Evolutionary conservation across 2,329 filamentous ascomycete genomes (phyloP).

Genomic region (Nannizziopsis arthrosporioides): DNA sequence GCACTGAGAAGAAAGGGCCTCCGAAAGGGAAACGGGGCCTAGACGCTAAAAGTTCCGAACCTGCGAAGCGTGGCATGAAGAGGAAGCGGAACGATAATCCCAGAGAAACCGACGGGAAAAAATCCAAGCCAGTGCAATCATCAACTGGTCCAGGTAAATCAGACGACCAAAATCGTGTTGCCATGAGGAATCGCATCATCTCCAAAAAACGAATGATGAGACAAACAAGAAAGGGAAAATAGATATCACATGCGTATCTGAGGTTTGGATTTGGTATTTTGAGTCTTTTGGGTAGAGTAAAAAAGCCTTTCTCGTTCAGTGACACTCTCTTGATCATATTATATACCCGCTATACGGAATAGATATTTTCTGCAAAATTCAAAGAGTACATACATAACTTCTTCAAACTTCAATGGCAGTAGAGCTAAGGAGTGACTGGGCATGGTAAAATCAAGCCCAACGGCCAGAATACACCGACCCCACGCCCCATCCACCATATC

Average conservation of each 20-base stretch:
- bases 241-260: conserved; percentile 15
- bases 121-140: conserved; percentile 14
- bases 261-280: conserved; percentile 4
- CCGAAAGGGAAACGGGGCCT: background rate
- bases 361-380: no score
- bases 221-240: conserved; percentile 44
- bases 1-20: conserved; percentile 22
- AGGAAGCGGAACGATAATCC: conserved; percentile 22
- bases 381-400: no score
- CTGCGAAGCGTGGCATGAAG: conserved; percentile 20
- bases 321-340: no score
- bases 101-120: conserved; percentile 1
- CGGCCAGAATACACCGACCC: no score
- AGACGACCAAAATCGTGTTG: conserved; percentile 43
- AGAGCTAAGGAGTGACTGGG: no score
- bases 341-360: no score
- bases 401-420: no score
- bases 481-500: no score
- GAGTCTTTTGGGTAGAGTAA: background rate
- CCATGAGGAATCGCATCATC: conserved; percentile 65
- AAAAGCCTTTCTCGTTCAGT: background rate
- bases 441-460: no score
- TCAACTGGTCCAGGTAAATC: conserved; percentile 15
- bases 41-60: background rate
- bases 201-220: conserved; percentile 71